Evolutionary conservation across 495 filamentous ascomycete genomes (phyloP).

Genomic region (Tuber microsphaerosporum): DNA sequence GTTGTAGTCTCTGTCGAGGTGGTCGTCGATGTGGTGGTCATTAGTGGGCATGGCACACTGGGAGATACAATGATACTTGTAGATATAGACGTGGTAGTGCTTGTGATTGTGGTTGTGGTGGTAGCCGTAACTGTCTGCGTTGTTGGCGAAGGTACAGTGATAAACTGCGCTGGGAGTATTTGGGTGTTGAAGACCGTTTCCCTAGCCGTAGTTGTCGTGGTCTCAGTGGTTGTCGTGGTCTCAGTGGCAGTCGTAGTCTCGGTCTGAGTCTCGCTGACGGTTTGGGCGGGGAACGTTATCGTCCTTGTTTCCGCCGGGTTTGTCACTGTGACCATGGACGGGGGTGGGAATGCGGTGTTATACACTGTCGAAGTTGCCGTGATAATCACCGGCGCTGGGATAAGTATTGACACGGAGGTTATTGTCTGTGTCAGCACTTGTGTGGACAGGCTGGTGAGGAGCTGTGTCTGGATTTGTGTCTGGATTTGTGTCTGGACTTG

Average conservation of each 20-base stretch:
- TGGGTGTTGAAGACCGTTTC: background rate
- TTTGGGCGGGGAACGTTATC: background rate
- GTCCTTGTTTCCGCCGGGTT: background rate
- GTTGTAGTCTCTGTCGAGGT: background rate
- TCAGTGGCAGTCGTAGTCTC: constrained; percentile 4
- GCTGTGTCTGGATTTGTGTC: background rate
- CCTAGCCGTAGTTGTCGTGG: background rate
- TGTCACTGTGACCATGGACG: background rate
- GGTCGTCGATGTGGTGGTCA: constrained; percentile 36
- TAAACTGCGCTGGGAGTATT: background rate
- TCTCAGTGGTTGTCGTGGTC: constrained; percentile 1
- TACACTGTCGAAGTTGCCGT: background rate
- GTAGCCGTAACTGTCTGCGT: background rate
- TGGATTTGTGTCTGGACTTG: background rate
- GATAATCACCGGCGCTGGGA: background rate
- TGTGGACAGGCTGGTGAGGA: background rate
- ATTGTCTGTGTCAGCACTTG: constrained; percentile 2
- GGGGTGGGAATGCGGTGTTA: background rate
- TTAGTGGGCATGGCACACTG: background rate
- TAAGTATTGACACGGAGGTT: constrained; percentile 3
- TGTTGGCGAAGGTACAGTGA: background rate
- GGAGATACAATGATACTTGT: constrained; percentile 6
- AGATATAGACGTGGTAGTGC: constrained; percentile 4
- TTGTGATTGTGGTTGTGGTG: background rate
- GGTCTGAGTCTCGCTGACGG: background rate